Base-by-base conservation (phyloP, 2,329 filamentous ascomycete genomes). In the Xylariaceae sp. region DNA sequence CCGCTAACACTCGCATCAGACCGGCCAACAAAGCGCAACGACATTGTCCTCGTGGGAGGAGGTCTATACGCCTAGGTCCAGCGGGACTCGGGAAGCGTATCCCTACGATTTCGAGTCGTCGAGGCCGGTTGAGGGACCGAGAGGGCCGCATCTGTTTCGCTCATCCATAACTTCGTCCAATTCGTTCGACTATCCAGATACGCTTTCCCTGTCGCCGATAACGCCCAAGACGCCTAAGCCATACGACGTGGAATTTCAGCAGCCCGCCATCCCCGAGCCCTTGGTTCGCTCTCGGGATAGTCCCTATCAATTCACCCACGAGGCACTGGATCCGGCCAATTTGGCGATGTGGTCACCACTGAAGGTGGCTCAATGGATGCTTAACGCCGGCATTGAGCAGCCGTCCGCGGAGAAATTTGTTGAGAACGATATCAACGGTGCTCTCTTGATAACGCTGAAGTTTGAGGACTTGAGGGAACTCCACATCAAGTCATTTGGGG, bases 41-140 rank as follows among this genome's bases (percentile, higher is more conserved):
- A 95, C 91, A 2, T 77, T 94, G 39, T 95, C 91, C 5, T 92
- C 89, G 1, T 91, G 88, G 65, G 90, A 95, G 66, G 91, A 95
- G 68, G 80, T 85, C 3, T 83, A 83, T 32, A 96, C 91, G 30
- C 91, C 91, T 19, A 80, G 83, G 59, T 87, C 87, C 45, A 80
- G 75, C 64, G 78, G 78, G 61, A 77, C 81, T 60, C 79, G 82
- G 57, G 78, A 78, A 59, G 76, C 77, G 31, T 89, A 85, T 65
- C 77, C 83, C 49, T 79, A 86, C 60, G 79, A 84, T 44, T 73
- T 80, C 57, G 78, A 80, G 56, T 70, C 79, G n/a, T 64, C 72
- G 41, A 87, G 87, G 70, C 78, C 85, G 34, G 84, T 92, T 5
- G 80, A 90, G 68, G 91, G 91, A 0, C 91, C 91, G 2, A 81